Evolutionary conservation across 306 rosid genomes (phyloP).

Genomic region (Casuarina equisetifolia): DNA sequence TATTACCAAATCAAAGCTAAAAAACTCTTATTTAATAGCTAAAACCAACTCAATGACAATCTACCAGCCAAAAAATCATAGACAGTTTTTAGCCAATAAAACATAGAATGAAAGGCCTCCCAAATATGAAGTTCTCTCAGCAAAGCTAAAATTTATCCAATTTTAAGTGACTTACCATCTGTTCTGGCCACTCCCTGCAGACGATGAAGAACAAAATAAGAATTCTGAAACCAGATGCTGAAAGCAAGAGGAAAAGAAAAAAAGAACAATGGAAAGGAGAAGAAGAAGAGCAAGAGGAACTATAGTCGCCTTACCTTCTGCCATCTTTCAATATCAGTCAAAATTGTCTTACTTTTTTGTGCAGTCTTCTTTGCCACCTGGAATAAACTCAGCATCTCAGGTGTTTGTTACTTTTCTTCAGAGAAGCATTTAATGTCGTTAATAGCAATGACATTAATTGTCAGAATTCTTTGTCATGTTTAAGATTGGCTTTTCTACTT

Average conservation of each 20-base stretch:
- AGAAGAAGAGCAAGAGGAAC: neutral
- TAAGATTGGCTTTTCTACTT: too few relatives aligned
- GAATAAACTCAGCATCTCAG: constrained; percentile 22
- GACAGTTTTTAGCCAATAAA: neutral
- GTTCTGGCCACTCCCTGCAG: constrained; percentile 92
- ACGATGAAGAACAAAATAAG: constrained; percentile 24
- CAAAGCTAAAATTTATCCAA: neutral
- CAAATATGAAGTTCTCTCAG: neutral
- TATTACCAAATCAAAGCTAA: neutral
- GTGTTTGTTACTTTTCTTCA: neutral
- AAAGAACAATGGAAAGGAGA: neutral
- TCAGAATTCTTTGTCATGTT: neutral
- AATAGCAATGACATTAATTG: neutral
- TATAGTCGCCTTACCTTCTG: constrained; percentile 70
- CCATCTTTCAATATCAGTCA: constrained; percentile 98
- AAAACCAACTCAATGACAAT: neutral
- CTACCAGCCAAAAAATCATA: neutral
- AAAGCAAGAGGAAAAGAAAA: neutral
- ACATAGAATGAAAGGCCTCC: neutral
- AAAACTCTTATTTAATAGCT: neutral
- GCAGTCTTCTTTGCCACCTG: constrained; percentile 98
- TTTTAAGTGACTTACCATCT: constrained; percentile 68
- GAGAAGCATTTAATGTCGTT: neutral
- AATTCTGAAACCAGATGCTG: constrained; percentile 3
- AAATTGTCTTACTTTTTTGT: constrained; percentile 72